phyloP scores from a whole-genome alignment of 129 eudicot species.

The Heracleum sosnowskyi region DNA sequence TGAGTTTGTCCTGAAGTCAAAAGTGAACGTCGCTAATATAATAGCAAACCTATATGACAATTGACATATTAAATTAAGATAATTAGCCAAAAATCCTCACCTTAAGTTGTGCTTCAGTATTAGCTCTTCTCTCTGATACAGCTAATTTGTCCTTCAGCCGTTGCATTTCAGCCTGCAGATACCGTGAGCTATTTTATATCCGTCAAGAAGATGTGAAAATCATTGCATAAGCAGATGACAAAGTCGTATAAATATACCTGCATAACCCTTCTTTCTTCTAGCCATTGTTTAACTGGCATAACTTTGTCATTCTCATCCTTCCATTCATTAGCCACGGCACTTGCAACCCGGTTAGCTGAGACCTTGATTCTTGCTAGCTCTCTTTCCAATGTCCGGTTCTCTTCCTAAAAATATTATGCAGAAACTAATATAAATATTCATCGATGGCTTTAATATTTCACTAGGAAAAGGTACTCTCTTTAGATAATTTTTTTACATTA shows the following conservation, averaged over 20 bases:
- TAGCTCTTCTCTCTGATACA: constrained; percentile 75
- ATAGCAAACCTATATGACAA: background rate
- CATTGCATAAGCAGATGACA: background rate
- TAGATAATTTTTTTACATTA: background rate
- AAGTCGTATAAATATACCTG: constrained; percentile 36
- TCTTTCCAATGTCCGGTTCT: constrained; percentile 85
- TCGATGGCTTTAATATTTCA: background rate
- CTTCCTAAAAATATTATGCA: constrained; percentile 41
- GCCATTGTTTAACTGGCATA: constrained; percentile 93
- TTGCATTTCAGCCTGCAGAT: constrained; percentile 79
- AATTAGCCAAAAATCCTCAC: constrained; percentile 16
- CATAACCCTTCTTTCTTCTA: constrained; percentile 73
- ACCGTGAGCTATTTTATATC: background rate
- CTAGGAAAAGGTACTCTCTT: background rate
- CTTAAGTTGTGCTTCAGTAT: constrained; percentile 88
- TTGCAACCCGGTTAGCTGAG: constrained; percentile 81
- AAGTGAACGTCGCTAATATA: background rate
- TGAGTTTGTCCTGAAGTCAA: constrained; percentile 53
- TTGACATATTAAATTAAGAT: background rate
- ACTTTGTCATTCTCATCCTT: constrained; percentile 80
- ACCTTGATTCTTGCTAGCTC: constrained; percentile 82
- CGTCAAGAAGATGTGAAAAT: background rate
- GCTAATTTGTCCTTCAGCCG: constrained; percentile 62
- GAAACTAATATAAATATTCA: background rate
- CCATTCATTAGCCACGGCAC: constrained; percentile 91